Conservation (phyloP, 2,329 filamentous ascomycete genomes). For the Coniochaeta ligniaria region DNA sequence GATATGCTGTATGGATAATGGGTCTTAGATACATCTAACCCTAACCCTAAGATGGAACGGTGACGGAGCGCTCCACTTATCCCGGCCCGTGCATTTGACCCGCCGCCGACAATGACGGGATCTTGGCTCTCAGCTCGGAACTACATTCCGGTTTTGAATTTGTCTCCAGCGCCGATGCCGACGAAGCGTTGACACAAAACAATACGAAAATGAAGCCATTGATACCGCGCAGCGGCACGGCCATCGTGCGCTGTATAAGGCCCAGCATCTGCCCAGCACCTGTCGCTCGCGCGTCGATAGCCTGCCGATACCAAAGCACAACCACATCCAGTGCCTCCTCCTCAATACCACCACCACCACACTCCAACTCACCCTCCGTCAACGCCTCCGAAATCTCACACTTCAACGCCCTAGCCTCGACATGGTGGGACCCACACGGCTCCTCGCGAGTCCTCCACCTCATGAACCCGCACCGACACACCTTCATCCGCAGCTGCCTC, state of each 20-base stretch:
- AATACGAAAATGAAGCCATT: neutral
- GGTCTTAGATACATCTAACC: no score
- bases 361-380: conserved; percentile 57
- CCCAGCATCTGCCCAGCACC: neutral
- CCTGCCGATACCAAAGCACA: neutral
- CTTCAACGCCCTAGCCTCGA: conserved; percentile 86
- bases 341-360: conserved; percentile 10
- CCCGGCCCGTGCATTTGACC: neutral
- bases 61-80: neutral
- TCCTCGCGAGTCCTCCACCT: conserved; percentile 88
- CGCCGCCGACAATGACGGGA: no score
- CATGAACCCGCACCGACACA: conserved; percentile 95
- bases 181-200: no score
- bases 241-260: neutral
- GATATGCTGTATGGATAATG: no score
- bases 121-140: no score
- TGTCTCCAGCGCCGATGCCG: no score
- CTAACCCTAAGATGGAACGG: neutral
- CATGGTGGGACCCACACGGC: conserved; percentile 96
- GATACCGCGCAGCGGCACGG: neutral
- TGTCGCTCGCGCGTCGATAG: neutral
- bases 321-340: neutral
- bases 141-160: no score
- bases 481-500: conserved; percentile 76
- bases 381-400: conserved; percentile 86